phyloP scores from a whole-genome alignment of 352 stramenopile genomes.

The Phytophthora tubulina region DNA sequence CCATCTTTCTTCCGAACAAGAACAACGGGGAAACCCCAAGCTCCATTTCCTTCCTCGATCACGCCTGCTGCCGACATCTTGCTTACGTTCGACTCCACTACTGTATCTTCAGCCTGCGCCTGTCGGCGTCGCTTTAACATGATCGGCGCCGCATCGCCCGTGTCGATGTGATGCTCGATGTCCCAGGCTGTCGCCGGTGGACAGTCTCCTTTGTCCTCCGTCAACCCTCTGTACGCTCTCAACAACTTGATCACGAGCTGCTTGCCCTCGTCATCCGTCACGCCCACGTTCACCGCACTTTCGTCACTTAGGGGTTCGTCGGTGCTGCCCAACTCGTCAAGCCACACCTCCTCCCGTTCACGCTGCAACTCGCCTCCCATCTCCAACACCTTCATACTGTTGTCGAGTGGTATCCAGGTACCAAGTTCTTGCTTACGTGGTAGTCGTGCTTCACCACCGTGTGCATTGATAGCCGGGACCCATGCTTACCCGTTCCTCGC shows the following conservation, averaged over 20 bases:
- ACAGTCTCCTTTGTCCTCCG: neutral
- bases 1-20: too few relatives aligned
- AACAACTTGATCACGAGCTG: too few relatives aligned
- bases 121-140: slow-evolving; percentile 4
- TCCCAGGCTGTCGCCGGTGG: neutral
- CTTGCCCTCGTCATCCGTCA: too few relatives aligned
- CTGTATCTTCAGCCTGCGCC: neutral
- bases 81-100: neutral
- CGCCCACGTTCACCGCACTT: too few relatives aligned
- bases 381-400: neutral
- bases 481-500: too few relatives aligned
- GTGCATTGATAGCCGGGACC: neutral
- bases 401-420: neutral
- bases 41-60: neutral
- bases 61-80: neutral
- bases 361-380: too few relatives aligned
- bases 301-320: too few relatives aligned
- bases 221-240: too few relatives aligned
- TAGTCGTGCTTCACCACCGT: neutral
- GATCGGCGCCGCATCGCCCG: neutral
- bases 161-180: slow-evolving; percentile 6
- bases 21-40: slow-evolving; percentile 5
- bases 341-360: too few relatives aligned
- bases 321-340: too few relatives aligned
- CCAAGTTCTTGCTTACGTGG: neutral